phyloP scores from a whole-genome alignment of 2,329 filamentous ascomycete genomes.

The Claviceps monticola region DNA sequence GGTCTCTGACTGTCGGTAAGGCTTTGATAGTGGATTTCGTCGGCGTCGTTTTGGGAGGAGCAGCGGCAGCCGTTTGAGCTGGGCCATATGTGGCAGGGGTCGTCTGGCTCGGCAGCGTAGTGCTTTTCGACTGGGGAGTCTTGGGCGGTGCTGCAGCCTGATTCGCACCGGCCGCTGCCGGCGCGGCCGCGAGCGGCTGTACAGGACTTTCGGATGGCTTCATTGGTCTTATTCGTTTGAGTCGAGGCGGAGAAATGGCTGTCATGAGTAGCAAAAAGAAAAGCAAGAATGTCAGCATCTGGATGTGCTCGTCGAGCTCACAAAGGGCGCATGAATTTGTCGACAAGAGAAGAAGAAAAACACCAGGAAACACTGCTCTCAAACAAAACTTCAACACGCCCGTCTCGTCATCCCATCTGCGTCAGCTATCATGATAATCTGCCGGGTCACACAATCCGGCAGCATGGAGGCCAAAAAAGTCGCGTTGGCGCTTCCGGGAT shows the following conservation, averaged over 20 bases:
- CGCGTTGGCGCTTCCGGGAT: not conserved
- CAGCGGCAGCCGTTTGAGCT: slow-evolving; percentile 26
- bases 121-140: slow-evolving; percentile 38
- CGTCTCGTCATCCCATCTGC: not conserved
- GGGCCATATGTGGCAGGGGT: slow-evolving; percentile 24
- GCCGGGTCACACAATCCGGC: slow-evolving; percentile 2
- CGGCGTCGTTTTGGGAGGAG: slow-evolving; percentile 67
- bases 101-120: slow-evolving; percentile 28
- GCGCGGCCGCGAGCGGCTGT: slow-evolving; percentile 29
- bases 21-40: slow-evolving; percentile 83
- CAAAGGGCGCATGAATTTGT: not conserved
- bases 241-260: slow-evolving; percentile 35
- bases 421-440: not conserved
- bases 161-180: slow-evolving; percentile 17
- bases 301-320: not conserved
- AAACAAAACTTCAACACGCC: not conserved
- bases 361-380: not conserved
- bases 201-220: slow-evolving; percentile 47
- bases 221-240: slow-evolving; percentile 48
- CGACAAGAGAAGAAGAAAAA: not conserved
- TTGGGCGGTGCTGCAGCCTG: slow-evolving; percentile 34
- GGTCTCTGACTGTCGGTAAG: slow-evolving; percentile 86
- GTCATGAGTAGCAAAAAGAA: slow-evolving; percentile 3
- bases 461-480: not conserved
- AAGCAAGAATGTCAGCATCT: not conserved